Conservation (phyloP, 1,284 basidiomycete genomes). For the Austroboletus niveus region DNA sequence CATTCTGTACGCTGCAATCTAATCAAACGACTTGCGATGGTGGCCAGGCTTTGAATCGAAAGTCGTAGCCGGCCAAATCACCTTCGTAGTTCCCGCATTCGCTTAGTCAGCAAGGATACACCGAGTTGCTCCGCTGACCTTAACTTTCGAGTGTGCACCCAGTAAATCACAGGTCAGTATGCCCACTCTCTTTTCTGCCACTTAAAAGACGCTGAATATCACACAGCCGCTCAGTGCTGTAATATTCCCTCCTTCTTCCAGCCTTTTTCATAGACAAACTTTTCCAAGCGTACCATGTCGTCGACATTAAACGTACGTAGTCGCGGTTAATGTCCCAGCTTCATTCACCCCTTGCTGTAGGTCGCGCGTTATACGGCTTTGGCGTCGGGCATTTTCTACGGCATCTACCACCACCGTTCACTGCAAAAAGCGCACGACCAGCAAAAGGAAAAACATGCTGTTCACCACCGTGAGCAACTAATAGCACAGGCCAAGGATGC, state of each 20-base stretch:
- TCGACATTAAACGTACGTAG: constrained; percentile 59
- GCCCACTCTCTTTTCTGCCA: neutral
- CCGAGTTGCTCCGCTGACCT: constrained; percentile 30
- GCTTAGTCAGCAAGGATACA: constrained; percentile 31
- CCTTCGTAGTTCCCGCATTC: neutral
- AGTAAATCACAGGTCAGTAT: constrained; percentile 13
- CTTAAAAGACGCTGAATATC: constrained; percentile 7
- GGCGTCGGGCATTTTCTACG: constrained; percentile 86
- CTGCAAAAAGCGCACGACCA: constrained; percentile 82
- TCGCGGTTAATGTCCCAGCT: constrained; percentile 16
- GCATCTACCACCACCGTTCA: constrained; percentile 88
- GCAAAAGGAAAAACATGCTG: constrained; percentile 65
- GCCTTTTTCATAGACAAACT: constrained; percentile 10
- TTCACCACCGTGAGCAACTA: constrained; percentile 73
- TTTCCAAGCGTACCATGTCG: constrained; percentile 46
- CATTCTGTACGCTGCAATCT: too few species aligned
- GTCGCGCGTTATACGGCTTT: constrained; percentile 96
- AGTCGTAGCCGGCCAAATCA: neutral
- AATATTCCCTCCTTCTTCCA: constrained; percentile 15
- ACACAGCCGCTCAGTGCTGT: constrained; percentile 12
- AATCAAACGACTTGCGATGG: too few species aligned
- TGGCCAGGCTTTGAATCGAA: neutral
- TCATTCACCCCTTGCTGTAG: constrained; percentile 41
- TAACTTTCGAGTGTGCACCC: constrained; percentile 11
- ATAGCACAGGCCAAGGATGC: constrained; percentile 89